These are phyloP conservation scores for Claviceps lovelessii DNA, from an alignment of 2,329 filamentous ascomycete species.

Conservation along the genomic window DNA sequence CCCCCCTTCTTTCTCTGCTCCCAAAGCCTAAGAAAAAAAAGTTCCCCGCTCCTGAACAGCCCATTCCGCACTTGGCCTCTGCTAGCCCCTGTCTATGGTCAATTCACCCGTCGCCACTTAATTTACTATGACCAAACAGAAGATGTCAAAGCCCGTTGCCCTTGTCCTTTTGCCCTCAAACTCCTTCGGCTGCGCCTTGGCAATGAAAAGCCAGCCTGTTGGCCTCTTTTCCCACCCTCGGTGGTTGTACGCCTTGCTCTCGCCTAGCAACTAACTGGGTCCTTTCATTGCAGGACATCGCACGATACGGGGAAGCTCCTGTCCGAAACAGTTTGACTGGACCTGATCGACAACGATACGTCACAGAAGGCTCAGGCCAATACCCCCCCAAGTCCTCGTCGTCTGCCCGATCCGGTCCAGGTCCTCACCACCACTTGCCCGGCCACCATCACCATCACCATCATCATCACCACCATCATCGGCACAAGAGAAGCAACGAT, in stretches of 20 bases:
- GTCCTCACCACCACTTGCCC: conserved; percentile 50
- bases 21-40: neutral
- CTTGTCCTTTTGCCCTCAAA: neutral
- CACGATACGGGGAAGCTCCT: conserved; percentile 62
- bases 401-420: conserved; percentile 44
- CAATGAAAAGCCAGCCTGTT: neutral
- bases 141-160: neutral
- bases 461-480: conserved; percentile 32
- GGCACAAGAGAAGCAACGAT: conserved; percentile 58
- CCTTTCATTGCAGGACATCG: conserved; percentile 45
- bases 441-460: conserved; percentile 30
- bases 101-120: neutral
- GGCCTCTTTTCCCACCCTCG: neutral
- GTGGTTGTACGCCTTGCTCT: neutral
- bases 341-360: conserved; percentile 54
- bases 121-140: neutral
- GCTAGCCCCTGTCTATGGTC: conserved; percentile 1
- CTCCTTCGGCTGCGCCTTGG: neutral
- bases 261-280: neutral
- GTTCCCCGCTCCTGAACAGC: neutral
- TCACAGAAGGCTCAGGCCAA: conserved; percentile 30
- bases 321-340: conserved; percentile 56
- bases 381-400: conserved; percentile 47
- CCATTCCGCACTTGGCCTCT: neutral
- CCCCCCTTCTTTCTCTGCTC: neutral